phyloP scores from a whole-genome alignment of 768 basidiomycete genomes.

The Gautieria morchelliformis region DNA sequence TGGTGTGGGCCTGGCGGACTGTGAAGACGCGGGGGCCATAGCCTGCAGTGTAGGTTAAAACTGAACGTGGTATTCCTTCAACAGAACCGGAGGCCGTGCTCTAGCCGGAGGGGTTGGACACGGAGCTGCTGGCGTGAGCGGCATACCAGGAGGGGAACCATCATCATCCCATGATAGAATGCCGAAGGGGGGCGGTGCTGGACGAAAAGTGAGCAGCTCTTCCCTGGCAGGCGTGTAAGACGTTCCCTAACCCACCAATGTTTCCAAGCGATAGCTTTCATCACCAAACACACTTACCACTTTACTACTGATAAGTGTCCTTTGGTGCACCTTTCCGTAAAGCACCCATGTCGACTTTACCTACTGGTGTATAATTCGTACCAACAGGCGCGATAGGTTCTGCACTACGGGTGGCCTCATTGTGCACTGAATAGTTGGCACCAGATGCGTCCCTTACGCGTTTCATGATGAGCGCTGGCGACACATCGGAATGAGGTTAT shows the following conservation, averaged over 20 bases:
- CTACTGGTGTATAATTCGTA: constrained; percentile 66
- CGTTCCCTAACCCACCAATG: constrained; percentile 13
- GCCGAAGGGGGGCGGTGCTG: constrained; percentile 17
- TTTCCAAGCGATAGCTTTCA: too few species aligned
- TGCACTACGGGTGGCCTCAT: constrained; percentile 58
- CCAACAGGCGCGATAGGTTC: constrained; percentile 81
- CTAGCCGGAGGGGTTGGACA: constrained; percentile 28
- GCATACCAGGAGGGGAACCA: constrained; percentile 24
- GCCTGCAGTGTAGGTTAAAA: not conserved
- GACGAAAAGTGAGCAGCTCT: constrained; percentile 30
- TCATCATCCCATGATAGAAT: constrained; percentile 49
- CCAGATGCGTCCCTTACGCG: constrained; percentile 84
- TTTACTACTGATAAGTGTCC: constrained; percentile 10
- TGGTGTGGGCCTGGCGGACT: not conserved
- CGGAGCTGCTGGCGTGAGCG: constrained; percentile 37
- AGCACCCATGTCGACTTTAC: constrained; percentile 52
- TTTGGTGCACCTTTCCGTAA: constrained; percentile 15
- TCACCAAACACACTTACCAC: constrained; percentile 9
- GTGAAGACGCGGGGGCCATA: not conserved
- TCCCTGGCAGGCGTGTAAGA: constrained; percentile 15
- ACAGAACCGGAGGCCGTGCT: not conserved
- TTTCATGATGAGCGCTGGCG: constrained; percentile 70
- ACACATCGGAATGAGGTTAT: constrained; percentile 46
- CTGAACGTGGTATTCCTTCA: not conserved
- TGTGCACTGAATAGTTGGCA: constrained; percentile 81